Conservation (phyloP, 768 basidiomycete species). For the Leccinum ochraceum region DNA sequence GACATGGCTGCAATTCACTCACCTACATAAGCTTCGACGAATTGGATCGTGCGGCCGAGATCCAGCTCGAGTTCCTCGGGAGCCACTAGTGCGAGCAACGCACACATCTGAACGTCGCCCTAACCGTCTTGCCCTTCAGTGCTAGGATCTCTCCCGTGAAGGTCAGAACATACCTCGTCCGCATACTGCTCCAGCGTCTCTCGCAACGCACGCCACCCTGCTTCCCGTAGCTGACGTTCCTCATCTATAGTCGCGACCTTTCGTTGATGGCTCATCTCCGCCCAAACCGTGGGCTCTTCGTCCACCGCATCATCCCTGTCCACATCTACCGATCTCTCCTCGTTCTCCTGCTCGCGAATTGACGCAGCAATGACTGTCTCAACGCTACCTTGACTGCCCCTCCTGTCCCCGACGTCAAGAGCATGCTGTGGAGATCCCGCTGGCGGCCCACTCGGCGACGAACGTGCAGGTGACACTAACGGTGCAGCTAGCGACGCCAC, state of each 20-base stretch:
- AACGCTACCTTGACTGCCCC: constrained; percentile 65
- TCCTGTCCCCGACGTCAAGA: constrained; percentile 37
- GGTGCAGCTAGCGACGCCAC: constrained; percentile 59
- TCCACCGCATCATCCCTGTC: constrained; percentile 31
- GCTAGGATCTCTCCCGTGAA: neutral
- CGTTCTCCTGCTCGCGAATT: constrained; percentile 37
- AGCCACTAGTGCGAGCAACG: constrained; percentile 66
- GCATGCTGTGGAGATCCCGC: constrained; percentile 18
- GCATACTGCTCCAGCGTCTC: constrained; percentile 61
- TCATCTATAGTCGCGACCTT: constrained; percentile 40
- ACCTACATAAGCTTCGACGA: constrained; percentile 79
- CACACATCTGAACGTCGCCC: constrained; percentile 84
- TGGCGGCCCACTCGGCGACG: constrained; percentile 12
- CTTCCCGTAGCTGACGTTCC: constrained; percentile 51
- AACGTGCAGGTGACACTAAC: constrained; percentile 18
- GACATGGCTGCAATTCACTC: constrained; percentile 16
- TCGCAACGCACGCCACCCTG: constrained; percentile 57
- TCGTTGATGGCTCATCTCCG: constrained; percentile 25
- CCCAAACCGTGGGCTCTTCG: constrained; percentile 29
- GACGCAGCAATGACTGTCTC: constrained; percentile 69
- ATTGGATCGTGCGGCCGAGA: constrained; percentile 44
- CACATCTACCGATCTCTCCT: constrained; percentile 17
- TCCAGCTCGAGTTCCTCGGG: constrained; percentile 56
- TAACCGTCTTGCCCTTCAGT: constrained; percentile 29
- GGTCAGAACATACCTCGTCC: constrained; percentile 48